These are phyloP conservation scores for Esteya vermicola DNA, from an alignment of 2,329 filamentous ascomycete species.

Conservation along the genomic window DNA sequence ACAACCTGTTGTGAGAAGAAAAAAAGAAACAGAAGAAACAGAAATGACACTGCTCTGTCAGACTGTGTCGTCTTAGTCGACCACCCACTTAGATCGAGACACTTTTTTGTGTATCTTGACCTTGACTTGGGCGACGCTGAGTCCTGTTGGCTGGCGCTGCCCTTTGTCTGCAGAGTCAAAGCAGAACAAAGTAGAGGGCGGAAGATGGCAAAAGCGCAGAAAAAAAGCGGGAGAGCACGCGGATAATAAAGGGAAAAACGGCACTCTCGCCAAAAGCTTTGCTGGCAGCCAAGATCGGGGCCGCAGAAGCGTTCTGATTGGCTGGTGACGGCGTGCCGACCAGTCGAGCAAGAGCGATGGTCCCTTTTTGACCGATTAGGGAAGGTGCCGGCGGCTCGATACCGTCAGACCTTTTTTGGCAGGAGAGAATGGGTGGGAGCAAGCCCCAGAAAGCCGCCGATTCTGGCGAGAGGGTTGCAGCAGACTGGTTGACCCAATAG, in stretches of 20 bases:
- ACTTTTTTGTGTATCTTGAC: no score
- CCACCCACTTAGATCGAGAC: no score
- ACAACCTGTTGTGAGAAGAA: no score
- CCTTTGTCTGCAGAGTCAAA: no score
- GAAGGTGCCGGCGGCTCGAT: conserved; percentile 11
- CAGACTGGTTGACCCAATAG: background rate
- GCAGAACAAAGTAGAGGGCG: background rate
- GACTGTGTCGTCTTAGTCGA: no score
- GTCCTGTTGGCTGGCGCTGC: no score
- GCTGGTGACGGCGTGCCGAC: background rate
- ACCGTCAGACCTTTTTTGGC: conserved; percentile 4
- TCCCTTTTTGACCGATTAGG: conserved; percentile 9
- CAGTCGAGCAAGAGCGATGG: conserved; percentile 1
- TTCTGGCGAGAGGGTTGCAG: background rate
- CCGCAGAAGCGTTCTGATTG: conserved; percentile 5
- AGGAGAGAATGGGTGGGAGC: background rate
- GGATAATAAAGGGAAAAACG: no score
- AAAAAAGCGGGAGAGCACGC: background rate
- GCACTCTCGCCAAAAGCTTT: no score
- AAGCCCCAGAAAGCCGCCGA: background rate
- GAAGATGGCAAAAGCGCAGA: background rate
- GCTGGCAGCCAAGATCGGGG: no score
- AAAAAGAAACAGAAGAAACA: no score
- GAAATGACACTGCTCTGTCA: no score
- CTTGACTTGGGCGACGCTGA: no score